A percentile compares a stretch with the other conserved stretches of the same genome.
phyloP scores from a whole-genome alignment of 768 basidiomycete genomes.

The Tricholoma sp. region DNA sequence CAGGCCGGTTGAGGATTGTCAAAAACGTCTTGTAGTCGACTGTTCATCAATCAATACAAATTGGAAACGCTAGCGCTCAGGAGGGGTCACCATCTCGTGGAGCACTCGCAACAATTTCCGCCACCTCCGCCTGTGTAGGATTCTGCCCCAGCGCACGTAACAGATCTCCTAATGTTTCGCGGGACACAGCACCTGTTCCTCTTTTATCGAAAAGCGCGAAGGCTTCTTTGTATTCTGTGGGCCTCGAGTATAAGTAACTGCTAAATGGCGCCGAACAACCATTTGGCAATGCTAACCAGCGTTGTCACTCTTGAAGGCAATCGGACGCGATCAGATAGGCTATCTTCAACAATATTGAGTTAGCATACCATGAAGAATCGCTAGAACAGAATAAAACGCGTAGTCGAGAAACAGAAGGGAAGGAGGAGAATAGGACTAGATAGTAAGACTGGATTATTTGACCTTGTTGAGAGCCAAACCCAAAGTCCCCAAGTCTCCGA shows the following conservation, averaged over 20 bases:
- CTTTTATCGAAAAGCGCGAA: conserved; percentile 98
- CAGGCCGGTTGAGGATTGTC: conserved; percentile 86
- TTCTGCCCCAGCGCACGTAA: conserved; percentile 95
- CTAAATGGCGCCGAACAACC: neutral
- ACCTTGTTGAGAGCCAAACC: conserved; percentile 7
- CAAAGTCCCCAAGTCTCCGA: too few species aligned
- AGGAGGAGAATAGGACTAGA: conserved; percentile 5
- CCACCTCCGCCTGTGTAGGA: conserved; percentile 98
- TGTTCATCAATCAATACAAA: conserved; percentile 19
- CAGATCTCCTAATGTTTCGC: conserved; percentile 87
- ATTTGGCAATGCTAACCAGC: conserved; percentile 22
- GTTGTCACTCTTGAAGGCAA: conserved; percentile 30
- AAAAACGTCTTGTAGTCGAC: conserved; percentile 94
- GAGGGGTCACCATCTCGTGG: conserved; percentile 63
- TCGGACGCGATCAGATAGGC: neutral
- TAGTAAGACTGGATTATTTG: conserved; percentile 11
- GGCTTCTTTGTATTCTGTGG: conserved; percentile 91
- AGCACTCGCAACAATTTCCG: conserved; percentile 66
- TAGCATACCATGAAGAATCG: conserved; percentile 25
- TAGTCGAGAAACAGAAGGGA: neutral
- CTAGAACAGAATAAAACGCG: conserved; percentile 2
- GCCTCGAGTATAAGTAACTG: neutral
- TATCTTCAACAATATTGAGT: neutral
- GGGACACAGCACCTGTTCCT: conserved; percentile 85
- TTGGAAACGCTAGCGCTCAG: neutral